Evolutionary conservation across 805 yeast species (phyloP).

Genomic region (Lachancea thermotolerans): DNA sequence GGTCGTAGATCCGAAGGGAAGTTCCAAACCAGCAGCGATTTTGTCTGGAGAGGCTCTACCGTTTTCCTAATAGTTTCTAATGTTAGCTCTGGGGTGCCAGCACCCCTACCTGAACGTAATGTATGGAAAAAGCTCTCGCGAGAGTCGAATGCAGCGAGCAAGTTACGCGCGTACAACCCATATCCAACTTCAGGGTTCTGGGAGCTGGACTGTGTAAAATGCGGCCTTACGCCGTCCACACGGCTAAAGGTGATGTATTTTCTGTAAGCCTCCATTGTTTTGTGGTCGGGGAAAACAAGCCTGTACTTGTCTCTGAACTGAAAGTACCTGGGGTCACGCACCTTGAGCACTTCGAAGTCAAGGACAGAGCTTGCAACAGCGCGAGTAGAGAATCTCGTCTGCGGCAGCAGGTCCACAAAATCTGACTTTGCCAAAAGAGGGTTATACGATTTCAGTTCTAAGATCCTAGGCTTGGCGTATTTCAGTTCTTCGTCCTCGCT

Average conservation of each 20-base stretch:
- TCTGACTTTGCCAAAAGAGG: conserved; percentile 18
- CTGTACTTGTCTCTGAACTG: conserved; percentile 25
- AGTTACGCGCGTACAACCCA: conserved; percentile 12
- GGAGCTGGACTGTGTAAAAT: conserved; percentile 8
- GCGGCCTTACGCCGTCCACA: conserved; percentile 17
- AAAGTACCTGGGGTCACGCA: conserved; percentile 26
- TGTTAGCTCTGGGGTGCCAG: background rate
- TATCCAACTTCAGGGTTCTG: conserved; percentile 3
- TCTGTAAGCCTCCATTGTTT: conserved; percentile 12
- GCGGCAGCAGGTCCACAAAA: conserved; percentile 16
- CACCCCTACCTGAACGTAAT: background rate
- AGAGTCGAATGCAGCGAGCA: conserved; percentile 21
- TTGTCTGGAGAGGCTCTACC: conserved; percentile 15
- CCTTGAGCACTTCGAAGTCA: conserved; percentile 13
- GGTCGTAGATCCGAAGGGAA: conserved; percentile 19
- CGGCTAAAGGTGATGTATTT: conserved; percentile 13
- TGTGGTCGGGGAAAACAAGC: conserved; percentile 17
- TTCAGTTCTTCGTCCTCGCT: background rate
- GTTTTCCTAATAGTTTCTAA: conserved; percentile 8
- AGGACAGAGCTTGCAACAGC: background rate
- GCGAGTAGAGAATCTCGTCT: conserved; percentile 1
- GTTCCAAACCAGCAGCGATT: conserved; percentile 27
- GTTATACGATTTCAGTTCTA: conserved; percentile 20
- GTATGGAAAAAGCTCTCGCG: conserved; percentile 11
- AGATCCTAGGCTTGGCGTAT: background rate